A percentile compares a stretch with the other conserved stretches of the same genome.
Conservation (phyloP, 345 rosid genomes). For the Salix arbutifolia region DNA sequence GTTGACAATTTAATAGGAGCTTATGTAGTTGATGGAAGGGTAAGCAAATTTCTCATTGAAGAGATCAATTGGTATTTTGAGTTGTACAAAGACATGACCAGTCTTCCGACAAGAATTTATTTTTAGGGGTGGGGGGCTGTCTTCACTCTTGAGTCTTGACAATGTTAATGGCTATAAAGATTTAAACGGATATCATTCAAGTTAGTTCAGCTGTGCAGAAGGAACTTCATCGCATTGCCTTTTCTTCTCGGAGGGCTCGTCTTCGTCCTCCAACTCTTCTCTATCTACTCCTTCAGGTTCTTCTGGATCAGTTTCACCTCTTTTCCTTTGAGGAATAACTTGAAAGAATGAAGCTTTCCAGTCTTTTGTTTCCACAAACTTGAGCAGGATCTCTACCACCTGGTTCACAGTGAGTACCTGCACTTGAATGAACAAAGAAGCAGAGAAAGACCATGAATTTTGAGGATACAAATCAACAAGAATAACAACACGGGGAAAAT, state of each 20-base stretch:
- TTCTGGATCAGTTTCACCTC: slow-evolving; percentile 39
- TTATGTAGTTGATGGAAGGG: neutral
- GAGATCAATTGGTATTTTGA: neutral
- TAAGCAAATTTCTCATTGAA: neutral
- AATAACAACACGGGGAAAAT: neutral
- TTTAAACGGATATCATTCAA: neutral
- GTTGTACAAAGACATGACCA: neutral
- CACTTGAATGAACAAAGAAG: neutral
- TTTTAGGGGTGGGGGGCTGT: neutral
- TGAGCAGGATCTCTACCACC: slow-evolving; percentile 83
- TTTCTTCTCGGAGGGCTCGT: slow-evolving; percentile 42
- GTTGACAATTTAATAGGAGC: neutral
- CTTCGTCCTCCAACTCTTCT: slow-evolving; percentile 24
- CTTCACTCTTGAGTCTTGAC: neutral
- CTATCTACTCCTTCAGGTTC: slow-evolving; percentile 27
- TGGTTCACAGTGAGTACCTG: slow-evolving; percentile 97
- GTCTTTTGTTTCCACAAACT: slow-evolving; percentile 73
- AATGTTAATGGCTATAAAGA: neutral
- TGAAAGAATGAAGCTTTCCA: slow-evolving; percentile 86
- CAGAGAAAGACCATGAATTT: neutral
- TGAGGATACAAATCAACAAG: neutral
- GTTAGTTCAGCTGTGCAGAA: slow-evolving; percentile 19
- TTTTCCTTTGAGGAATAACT: slow-evolving; percentile 89
- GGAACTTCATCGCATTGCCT: slow-evolving; percentile 48
- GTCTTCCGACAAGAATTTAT: neutral